Evolutionary conservation across 345 rosid genomes (phyloP).

Genomic region (Turritis glabra): DNA sequence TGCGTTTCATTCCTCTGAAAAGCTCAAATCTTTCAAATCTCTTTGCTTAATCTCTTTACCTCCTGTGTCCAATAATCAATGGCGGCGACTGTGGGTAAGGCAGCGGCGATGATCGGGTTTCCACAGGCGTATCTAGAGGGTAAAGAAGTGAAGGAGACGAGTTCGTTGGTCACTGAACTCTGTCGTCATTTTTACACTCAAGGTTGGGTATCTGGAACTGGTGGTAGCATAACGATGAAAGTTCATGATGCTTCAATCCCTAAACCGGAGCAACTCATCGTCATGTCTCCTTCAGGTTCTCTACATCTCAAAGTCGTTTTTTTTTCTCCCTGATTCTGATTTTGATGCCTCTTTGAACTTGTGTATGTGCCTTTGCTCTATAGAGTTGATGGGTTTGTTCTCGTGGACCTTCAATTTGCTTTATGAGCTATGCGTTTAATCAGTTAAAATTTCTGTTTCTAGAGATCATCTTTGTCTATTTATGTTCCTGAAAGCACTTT

Average conservation of each 20-base stretch:
- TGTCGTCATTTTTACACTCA: constrained; percentile 84
- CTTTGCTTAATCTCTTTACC: neutral
- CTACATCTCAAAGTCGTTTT: neutral
- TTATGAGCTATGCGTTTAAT: neutral
- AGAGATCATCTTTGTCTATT: neutral
- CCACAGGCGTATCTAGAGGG: constrained; percentile 75
- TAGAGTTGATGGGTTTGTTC: neutral
- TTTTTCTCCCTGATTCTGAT: neutral
- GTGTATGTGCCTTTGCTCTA: neutral
- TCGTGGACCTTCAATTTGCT: neutral
- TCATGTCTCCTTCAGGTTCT: constrained; percentile 97
- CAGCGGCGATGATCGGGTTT: constrained; percentile 37
- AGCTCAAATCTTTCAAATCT: constrained; percentile 17
- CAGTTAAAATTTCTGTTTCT: neutral
- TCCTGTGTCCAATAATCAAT: constrained; percentile 5
- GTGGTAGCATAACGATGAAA: constrained; percentile 88
- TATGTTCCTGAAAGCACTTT: neutral
- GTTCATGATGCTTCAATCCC: constrained; percentile 81
- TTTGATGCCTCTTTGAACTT: neutral
- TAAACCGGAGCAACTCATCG: constrained; percentile 67
- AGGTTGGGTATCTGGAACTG: constrained; percentile 97
- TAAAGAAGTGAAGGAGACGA: constrained; percentile 62
- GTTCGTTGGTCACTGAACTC: constrained; percentile 65
- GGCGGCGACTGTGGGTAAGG: constrained; percentile 35
- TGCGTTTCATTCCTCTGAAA: constrained; percentile 7